A percentile compares a stretch with the other conserved stretches of the same genome.
Conservation (phyloP, 2,329 filamentous ascomycete genomes). For the Arachnomyces sp. region DNA sequence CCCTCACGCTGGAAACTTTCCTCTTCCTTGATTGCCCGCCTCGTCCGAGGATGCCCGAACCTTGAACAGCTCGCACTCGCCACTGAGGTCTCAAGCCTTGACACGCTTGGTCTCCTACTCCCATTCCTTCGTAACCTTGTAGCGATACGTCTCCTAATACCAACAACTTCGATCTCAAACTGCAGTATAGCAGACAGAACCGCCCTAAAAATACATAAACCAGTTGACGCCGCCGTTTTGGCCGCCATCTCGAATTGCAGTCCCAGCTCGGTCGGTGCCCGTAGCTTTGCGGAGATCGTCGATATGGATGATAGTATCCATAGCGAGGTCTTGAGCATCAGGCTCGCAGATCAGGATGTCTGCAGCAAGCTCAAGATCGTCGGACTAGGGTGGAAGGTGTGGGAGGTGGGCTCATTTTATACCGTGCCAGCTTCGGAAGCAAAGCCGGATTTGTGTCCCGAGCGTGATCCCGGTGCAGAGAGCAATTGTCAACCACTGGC, state of each 20-base stretch:
- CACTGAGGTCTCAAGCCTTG: constrained; percentile 33
- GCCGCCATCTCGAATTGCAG: background rate
- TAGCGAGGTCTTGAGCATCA: constrained; percentile 21
- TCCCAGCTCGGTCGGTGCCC: constrained; percentile 7
- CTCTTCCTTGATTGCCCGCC: constrained; percentile 38
- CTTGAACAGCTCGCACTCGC: constrained; percentile 52
- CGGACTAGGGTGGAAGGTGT: constrained; percentile 32
- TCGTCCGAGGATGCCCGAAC: constrained; percentile 48
- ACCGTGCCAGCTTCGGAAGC: constrained; percentile 17
- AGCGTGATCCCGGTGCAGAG: background rate
- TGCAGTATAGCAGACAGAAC: constrained; percentile 1
- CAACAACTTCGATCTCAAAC: constrained; percentile 16
- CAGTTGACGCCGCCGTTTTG: background rate
- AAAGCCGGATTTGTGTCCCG: constrained; percentile 2
- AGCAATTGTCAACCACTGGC: no score
- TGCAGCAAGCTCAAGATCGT: constrained; percentile 27
- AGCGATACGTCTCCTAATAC: constrained; percentile 34
- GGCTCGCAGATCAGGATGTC: constrained; percentile 25
- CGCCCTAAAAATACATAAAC: background rate
- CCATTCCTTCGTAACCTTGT: constrained; percentile 33
- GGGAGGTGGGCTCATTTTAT: constrained; percentile 30
- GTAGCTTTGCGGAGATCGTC: constrained; percentile 26
- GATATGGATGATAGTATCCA: constrained; percentile 30
- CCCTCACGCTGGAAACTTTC: constrained; percentile 48
- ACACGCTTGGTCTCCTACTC: constrained; percentile 30